A percentile compares a stretch with the other conserved stretches of the same genome.
Evolutionary conservation across 805 yeast species (phyloP).

Genomic region (Candida peoriensis): DNA sequence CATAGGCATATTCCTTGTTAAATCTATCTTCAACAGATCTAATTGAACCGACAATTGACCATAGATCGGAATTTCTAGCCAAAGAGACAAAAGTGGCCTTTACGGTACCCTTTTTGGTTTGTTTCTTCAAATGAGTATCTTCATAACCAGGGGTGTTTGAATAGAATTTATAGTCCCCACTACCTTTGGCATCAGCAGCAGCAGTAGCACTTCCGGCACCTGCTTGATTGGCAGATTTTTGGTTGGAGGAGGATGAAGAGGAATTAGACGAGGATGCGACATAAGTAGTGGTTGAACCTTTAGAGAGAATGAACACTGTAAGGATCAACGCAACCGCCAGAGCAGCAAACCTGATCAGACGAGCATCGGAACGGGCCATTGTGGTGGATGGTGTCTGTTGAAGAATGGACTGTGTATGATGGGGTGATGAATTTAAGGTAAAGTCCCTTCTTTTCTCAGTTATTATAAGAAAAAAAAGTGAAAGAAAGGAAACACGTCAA

Average conservation of each 20-base stretch:
- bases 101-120: slow-evolving; percentile 25
- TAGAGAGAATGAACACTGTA: slow-evolving; percentile 22
- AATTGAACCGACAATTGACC: slow-evolving; percentile 48
- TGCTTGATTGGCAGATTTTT: slow-evolving; percentile 3
- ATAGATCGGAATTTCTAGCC: slow-evolving; percentile 50
- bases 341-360: slow-evolving; percentile 22
- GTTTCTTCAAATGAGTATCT: slow-evolving; percentile 19
- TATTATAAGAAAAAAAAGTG: too few species aligned
- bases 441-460: too few species aligned
- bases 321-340: slow-evolving; percentile 21
- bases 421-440: too few species aligned
- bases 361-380: slow-evolving; percentile 28
- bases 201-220: slow-evolving; percentile 12
- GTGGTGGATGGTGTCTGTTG: too few species aligned
- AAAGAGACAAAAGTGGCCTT: background rate
- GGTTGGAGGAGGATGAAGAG: slow-evolving; percentile 5
- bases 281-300: slow-evolving; percentile 23
- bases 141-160: slow-evolving; percentile 10
- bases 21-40: slow-evolving; percentile 59
- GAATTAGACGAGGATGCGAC: slow-evolving; percentile 13
- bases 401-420: too few species aligned
- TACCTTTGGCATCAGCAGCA: slow-evolving; percentile 9
- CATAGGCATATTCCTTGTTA: slow-evolving; percentile 55
- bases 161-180: slow-evolving; percentile 8
- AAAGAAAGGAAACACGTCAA: too few species aligned